These are phyloP conservation scores for Musa troglodytarum DNA, from an alignment of 176 grass and related monocot species.

Conservation along the genomic window DNA sequence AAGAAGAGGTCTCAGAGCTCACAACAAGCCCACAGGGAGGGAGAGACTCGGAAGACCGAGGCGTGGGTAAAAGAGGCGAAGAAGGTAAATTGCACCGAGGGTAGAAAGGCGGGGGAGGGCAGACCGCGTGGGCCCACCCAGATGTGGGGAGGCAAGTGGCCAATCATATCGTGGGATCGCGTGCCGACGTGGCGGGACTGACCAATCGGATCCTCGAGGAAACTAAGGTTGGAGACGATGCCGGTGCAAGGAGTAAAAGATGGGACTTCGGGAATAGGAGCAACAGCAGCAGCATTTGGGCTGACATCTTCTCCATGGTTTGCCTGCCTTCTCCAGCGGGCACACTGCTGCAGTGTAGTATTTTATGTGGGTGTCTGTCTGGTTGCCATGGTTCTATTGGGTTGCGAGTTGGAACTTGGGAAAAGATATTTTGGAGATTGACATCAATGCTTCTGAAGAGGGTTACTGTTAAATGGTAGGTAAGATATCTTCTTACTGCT, in stretches of 20 bases:
- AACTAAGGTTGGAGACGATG: constrained; percentile 26
- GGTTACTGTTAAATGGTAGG: no score
- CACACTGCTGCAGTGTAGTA: no score
- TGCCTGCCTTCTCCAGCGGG: not conserved
- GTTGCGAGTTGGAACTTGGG: no score
- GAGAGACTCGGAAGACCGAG: not conserved
- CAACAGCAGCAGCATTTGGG: not conserved
- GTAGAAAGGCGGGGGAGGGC: not conserved
- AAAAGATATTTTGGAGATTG: no score
- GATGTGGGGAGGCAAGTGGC: not conserved
- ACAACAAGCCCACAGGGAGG: not conserved
- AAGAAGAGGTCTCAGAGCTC: not conserved
- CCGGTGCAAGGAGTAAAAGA: not conserved
- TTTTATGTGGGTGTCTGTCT: no score
- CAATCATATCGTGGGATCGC: constrained; percentile 39
- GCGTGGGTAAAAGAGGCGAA: not conserved
- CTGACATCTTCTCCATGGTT: not conserved
- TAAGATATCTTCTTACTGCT: no score
- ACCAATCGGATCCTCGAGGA: constrained; percentile 37
- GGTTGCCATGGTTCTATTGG: no score
- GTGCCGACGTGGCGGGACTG: constrained; percentile 27
- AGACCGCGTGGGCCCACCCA: not conserved
- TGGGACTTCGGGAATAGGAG: constrained; percentile 20
- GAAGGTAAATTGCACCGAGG: not conserved
- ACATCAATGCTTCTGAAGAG: no score